phyloP scores from a whole-genome alignment of 2,329 filamentous ascomycete genomes.

The Huntiella savannae region DNA sequence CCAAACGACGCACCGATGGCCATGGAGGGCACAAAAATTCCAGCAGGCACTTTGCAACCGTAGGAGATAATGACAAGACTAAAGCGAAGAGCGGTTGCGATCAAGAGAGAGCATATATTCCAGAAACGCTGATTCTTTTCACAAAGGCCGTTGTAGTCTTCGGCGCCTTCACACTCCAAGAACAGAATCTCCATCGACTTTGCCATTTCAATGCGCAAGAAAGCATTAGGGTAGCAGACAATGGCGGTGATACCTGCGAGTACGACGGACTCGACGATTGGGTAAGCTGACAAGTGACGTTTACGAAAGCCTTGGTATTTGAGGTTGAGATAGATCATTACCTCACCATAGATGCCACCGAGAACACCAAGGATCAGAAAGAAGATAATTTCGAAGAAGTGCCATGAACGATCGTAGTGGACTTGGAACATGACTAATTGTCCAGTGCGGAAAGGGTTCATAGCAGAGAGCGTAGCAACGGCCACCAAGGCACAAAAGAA shows the following conservation, averaged over 20 bases:
- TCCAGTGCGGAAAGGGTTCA: conserved; percentile 95
- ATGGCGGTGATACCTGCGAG: conserved; percentile 70
- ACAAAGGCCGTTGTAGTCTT: conserved; percentile 82
- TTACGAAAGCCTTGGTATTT: conserved; percentile 82
- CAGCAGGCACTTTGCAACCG: conserved; percentile 91
- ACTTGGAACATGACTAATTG: conserved; percentile 99
- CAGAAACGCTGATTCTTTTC: conserved; percentile 54
- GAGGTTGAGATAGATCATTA: conserved; percentile 96
- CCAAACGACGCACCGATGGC: conserved; percentile 90
- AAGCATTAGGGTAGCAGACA: conserved; percentile 93
- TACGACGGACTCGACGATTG: conserved; percentile 69
- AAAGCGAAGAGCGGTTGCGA: conserved; percentile 64
- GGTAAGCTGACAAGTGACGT: conserved; percentile 69
- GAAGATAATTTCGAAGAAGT: conserved; percentile 90
- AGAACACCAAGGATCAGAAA: conserved; percentile 85
- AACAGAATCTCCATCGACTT: conserved; percentile 99
- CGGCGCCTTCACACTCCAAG: conserved; percentile 71
- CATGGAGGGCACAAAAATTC: conserved; percentile 97
- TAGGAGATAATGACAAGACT: conserved; percentile 89
- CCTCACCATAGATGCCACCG: conserved; percentile 83
- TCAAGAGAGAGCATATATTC: conserved; percentile 58
- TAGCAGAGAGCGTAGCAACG: conserved; percentile 75
- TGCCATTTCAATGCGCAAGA: conserved; percentile 93
- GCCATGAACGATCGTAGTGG: conserved; percentile 86
- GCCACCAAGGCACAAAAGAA: conserved; percentile 96